A percentile compares a stretch with the other conserved stretches of the same genome.
Evolutionary conservation across 139 green algal species (phyloP).

Genomic region (Pleodorina starrii): DNA sequence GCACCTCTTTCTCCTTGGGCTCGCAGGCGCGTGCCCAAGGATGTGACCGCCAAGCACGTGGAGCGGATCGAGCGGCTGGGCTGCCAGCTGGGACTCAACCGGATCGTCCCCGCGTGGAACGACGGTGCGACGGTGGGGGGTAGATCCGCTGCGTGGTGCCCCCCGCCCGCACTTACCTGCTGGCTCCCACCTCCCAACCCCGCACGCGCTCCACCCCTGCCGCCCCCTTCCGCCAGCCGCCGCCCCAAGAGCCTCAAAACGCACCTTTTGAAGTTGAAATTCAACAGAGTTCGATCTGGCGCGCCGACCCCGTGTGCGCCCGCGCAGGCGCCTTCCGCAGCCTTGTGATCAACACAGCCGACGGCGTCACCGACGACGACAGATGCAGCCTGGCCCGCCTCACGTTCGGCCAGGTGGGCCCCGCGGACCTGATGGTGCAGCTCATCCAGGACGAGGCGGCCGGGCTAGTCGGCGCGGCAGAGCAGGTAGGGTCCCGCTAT

Average conservation of each 20-base stretch:
- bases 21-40: not conserved
- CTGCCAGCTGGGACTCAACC: conserved; percentile 9
- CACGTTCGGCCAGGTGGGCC: not conserved
- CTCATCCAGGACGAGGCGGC: not conserved
- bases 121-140: no score
- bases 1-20: no score
- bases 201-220: no score
- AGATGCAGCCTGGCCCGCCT: not conserved
- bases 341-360: not conserved
- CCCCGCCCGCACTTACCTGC: no score
- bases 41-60: not conserved
- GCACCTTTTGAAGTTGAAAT: no score
- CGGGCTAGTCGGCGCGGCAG: not conserved
- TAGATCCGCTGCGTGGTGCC: no score
- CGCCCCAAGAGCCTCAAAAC: no score
- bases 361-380: not conserved
- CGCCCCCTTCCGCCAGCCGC: no score
- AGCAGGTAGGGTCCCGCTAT: no score
- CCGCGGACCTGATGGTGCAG: not conserved
- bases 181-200: no score
- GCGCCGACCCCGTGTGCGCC: no score
- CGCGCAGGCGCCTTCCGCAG: not conserved
- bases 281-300: no score
- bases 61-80: not conserved
- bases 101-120: not conserved